Conservation (phyloP, 1,284 basidiomycete genomes). For the Ceratobasidium sp. region DNA sequence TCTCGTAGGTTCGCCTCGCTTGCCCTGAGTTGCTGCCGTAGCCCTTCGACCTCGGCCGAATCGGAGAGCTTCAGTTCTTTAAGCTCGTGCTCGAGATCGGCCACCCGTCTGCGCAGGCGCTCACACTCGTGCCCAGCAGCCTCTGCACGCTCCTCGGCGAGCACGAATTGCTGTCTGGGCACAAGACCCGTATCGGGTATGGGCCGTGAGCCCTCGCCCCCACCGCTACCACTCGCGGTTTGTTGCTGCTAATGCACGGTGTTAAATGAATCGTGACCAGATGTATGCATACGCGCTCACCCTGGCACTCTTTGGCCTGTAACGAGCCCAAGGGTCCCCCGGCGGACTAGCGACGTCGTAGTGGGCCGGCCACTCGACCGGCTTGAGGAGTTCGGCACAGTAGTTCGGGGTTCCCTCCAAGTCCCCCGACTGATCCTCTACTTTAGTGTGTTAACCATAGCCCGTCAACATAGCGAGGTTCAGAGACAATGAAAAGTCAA, state of each 20-base stretch:
- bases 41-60: neutral
- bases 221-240: neutral
- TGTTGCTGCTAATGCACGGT: neutral
- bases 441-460: neutral
- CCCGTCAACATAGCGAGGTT: neutral
- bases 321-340: neutral
- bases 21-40: neutral
- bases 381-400: neutral
- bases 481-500: too few species aligned
- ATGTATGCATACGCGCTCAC: constrained; percentile 23
- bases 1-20: neutral
- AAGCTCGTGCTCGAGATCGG: neutral
- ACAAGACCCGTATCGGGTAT: neutral
- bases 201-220: neutral
- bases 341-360: neutral
- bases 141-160: constrained; percentile 1
- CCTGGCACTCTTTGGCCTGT: constrained; percentile 3
- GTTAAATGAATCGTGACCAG: neutral
- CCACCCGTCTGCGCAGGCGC: neutral
- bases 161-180: neutral
- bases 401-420: neutral
- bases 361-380: constrained; percentile 9
- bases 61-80: neutral
- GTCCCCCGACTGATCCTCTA: constrained; percentile 14
- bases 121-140: neutral